phyloP scores from a whole-genome alignment of 106 monocot species.

The Acorus gramineus region DNA sequence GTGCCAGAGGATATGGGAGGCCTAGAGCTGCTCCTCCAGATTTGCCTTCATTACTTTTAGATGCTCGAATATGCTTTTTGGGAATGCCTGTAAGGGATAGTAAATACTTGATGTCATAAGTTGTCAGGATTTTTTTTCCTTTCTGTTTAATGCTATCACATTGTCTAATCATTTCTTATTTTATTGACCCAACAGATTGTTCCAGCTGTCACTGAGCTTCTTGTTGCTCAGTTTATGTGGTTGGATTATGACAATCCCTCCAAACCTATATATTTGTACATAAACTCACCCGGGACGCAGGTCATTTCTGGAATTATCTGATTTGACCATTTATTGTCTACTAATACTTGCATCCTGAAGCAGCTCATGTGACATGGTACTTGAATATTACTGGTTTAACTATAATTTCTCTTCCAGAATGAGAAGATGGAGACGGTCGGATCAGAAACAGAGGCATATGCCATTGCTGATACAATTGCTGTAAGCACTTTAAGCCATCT shows the following conservation, averaged over 20 bases:
- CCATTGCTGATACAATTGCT: conserved; percentile 72
- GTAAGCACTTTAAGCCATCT: conserved; percentile 32
- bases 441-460: conserved; percentile 93
- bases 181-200: conserved; percentile 48
- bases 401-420: conserved; percentile 33
- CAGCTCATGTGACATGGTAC: no score
- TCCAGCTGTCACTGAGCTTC: conserved; percentile 85
- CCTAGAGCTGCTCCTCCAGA: conserved; percentile 87
- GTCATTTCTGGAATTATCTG: conserved; percentile 18
- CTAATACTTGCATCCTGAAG: neutral
- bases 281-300: conserved; percentile 86
- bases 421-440: conserved; percentile 79
- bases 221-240: conserved; percentile 88
- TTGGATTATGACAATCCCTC: conserved; percentile 77
- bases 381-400: no score
- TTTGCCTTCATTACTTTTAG: conserved; percentile 80
- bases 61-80: conserved; percentile 82
- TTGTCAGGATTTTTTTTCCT: no score
- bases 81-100: conserved; percentile 76
- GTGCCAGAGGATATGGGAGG: conserved; percentile 69
- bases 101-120: no score
- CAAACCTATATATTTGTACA: conserved; percentile 89
- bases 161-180: conserved; percentile 2
- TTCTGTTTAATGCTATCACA: neutral
- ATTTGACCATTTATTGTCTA: neutral